Evolutionary conservation across 352 stramenopile genomes (phyloP), one percentile per base, ranked within the genome.

Genomic region (Globisporangium acanthophoron): DNA sequence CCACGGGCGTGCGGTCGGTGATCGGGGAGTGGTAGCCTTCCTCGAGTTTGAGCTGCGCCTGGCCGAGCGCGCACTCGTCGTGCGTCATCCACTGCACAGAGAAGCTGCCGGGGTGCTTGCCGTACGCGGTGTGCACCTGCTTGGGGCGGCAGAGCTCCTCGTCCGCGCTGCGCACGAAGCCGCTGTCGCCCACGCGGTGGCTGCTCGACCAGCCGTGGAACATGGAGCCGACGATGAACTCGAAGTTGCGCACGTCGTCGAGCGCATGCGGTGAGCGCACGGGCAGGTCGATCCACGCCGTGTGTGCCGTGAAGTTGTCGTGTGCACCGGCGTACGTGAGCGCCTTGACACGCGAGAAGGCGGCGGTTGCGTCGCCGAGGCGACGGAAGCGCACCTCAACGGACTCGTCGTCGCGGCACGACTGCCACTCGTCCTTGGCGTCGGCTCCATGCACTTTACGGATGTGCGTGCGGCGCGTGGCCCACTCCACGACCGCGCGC

Each of bases 51-150:
- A 94, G 54, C 27, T 85, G 71, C 20, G 80, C 58, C 15, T 69
- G 24, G 33, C 72, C 76, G 41, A 66, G 50, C 8, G 57, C 67
- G 54, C 84, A 92, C 27, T 65, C 75, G 61, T 81, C 71, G 21
- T 80, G 78, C 15, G 81, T 92, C 63, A 79, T 84, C 85, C 85
- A 94, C 56, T 96, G 83, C 24, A 96, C 74, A 0, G 75, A 70
- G 47, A 91, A 78, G 53, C 80, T 88, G 9, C 69, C 72, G 0
- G 83, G 72, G 7, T 65, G 73, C 24, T 65, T 58, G 16, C 85
- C 82, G 48, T 88, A 92, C 7, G 86, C 80, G 2, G 81, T 92
- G 71, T 92, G 86, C 12, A 96, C 75, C 56, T 92, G 86, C 66
- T 92, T 90, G 3, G 82, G 80, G 35, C 76, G 76, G 37, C 84